Base-by-base conservation (phyloP, 1,284 basidiomycete genomes). In the Pisolithus thermaeus region DNA sequence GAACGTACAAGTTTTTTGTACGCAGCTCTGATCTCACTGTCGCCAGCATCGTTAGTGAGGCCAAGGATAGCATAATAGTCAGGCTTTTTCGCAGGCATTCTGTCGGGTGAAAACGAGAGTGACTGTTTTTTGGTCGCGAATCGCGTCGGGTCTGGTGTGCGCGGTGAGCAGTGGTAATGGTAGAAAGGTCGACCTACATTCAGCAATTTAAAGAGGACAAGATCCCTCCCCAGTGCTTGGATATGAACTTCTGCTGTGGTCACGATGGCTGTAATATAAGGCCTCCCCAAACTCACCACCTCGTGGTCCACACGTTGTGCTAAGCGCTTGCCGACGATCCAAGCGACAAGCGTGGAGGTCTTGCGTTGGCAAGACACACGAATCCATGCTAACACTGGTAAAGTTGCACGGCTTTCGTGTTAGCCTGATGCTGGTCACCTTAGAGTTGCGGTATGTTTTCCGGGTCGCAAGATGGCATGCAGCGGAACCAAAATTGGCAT, bases 1-100 rank as follows among this genome's bases (percentile, higher is more conserved):
- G 25, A 27, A 57, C 64, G 30, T 44, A 70, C 65, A 47, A 66
- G 58, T 54, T 66, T 67, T 50, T 68, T 69, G 58, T 70, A 67
- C 27, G 68, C 68, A 44, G 55, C 36, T 56, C 53, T 68, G 58
- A 70, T 59, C 7, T 55, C 63, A 41, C 66, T 61, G 50, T 70
- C 66, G 36, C 51, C 64, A 37, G 67, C 68, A 37, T 67, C 57
- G 40, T 46, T 55, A 49, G 55, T n/a, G 46, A 67, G 59, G 18
- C 67, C 68, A n/a, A 67, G 56, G 30, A 67, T 58, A 16, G 57
- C 56, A 43, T 59, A 56, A 47, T 59, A 23, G 46, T 64, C 59
- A 41, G 50, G 56, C 46, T 64, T 66, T 40, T 16, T 50, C 25
- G 53, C 49, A 52, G 67, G 50, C 67, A 65, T 69, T 49, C 45